A percentile compares a stretch with the other conserved stretches of the same genome.
phyloP scores from a whole-genome alignment of 169 alveolate species.

The Miamiensis avidus region DNA sequence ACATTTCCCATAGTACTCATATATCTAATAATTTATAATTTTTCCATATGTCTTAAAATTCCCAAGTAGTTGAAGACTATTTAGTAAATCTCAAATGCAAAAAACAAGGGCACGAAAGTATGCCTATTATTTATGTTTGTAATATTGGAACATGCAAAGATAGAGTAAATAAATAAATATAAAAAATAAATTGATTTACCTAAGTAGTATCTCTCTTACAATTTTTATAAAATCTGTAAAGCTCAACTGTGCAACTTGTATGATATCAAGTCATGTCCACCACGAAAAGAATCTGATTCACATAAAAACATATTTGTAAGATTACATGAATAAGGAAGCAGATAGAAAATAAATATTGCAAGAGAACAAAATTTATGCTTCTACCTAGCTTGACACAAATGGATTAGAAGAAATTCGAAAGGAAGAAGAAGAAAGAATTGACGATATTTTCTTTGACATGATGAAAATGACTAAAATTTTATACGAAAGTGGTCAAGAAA shows the following conservation, averaged over 20 bases:
- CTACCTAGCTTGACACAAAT: not conserved
- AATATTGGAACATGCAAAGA: conserved; percentile 28
- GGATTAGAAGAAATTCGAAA: not conserved
- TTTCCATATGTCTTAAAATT: not conserved
- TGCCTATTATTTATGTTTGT: conserved; percentile 25
- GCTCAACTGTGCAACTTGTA: conserved; percentile 23
- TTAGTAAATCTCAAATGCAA: conserved; percentile 16
- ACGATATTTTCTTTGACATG: conserved; percentile 12
- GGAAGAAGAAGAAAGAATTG: not conserved
- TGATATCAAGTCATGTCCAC: conserved; percentile 17
- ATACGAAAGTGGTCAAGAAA: conserved; percentile 22
- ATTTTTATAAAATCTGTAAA: too few relatives aligned
- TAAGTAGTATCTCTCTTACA: not conserved
- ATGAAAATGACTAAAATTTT: conserved; percentile 24
- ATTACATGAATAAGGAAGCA: conserved; percentile 8
- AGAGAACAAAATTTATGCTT: conserved; percentile 6
- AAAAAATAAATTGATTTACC: too few relatives aligned
- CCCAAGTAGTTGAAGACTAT: conserved; percentile 10
- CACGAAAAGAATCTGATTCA: conserved; percentile 20
- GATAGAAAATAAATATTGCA: conserved; percentile 14
- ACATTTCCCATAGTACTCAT: not conserved
- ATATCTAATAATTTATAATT: too few relatives aligned
- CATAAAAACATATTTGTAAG: conserved; percentile 5
- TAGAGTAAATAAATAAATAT: not conserved
- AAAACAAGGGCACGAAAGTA: conserved; percentile 17